Evolutionary conservation across 768 basidiomycete genomes (phyloP), one percentile per base, ranked within the genome.

Genomic region (Rossbeevera mucosa): DNA sequence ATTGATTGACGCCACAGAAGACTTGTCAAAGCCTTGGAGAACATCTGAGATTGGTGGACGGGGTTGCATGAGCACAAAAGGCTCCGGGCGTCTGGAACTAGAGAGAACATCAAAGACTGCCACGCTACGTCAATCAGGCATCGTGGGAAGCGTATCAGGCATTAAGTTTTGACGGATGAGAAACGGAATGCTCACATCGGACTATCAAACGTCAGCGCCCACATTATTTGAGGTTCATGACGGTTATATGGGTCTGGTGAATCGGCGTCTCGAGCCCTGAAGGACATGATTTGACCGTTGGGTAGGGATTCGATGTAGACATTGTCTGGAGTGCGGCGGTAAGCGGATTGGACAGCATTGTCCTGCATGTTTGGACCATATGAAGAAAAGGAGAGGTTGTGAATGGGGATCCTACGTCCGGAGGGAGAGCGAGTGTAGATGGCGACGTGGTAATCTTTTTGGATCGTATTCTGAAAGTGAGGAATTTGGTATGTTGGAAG

Each of bases 321-420:
- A 54, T 86, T 79, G 66, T 96, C 93, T 33, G 83, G 82, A 2
- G 90, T 87, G 31, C 78, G 83, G 7, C 76, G 78, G 73, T 95
- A 97, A 9, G 80, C 66, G 5, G 81, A 71, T 63, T 95, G 94
- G 12, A 85, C 62, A 7, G 79, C 71, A 57, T 79, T 81, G 65
- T 94, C 91, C 68, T 87, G 84, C 63, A 88, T 92, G 66, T 94
- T 94, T 5, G 95, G 93, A 0, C 93, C 91, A 67, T 97, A 97
- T 0, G 86, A 82, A 0, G 94, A 95, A 69, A 94, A 96, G 0
- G 85, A 83, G 14, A 98, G 79, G 48, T 89, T 89, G 61, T 97
- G 95, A 12, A 82, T 73, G 20, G 77, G 80, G 6, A 77, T 64
- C 16, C 64, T 68, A 7, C 67, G 66, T 21, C 68, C 65, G 3